Conservation (phyloP, 129 eudicot species). For the Kitagawia praeruptora region DNA sequence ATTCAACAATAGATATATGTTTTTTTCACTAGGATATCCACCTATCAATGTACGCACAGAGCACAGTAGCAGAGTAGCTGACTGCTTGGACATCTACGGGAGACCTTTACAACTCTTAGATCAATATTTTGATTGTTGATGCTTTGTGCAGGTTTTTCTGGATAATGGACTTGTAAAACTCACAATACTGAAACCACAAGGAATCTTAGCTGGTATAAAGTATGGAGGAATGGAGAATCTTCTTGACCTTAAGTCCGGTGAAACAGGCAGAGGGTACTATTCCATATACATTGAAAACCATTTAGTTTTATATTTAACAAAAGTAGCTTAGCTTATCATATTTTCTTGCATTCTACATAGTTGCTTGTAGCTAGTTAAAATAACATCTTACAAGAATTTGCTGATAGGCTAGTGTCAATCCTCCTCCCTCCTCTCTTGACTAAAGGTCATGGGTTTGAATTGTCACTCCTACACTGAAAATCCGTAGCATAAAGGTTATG, state of each 20-base stretch:
- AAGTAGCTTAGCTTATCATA: not conserved
- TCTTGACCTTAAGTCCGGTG: conserved; percentile 31
- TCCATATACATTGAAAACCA: not conserved
- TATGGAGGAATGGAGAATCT: conserved; percentile 45
- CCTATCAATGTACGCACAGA: no score
- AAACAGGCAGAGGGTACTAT: conserved; percentile 35
- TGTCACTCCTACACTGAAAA: no score
- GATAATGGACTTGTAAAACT: conserved; percentile 36
- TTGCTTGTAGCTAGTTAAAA: not conserved
- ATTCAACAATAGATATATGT: not conserved
- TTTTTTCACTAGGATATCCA: not conserved
- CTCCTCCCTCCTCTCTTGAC: not conserved
- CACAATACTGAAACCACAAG: conserved; percentile 35
- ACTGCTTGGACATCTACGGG: not conserved
- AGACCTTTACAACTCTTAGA: not conserved
- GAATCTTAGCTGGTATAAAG: conserved; percentile 32
- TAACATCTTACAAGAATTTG: not conserved
- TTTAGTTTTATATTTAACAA: no score
- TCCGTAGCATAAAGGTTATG: no score
- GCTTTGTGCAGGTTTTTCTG: conserved; percentile 21
- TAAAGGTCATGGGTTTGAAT: no score
- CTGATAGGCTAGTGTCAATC: not conserved
- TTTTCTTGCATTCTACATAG: not conserved
- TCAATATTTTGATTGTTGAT: not conserved
- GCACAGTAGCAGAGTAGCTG: no score